A percentile compares a stretch with the other conserved stretches of the same genome.
These are phyloP conservation scores for Ulvella scutata DNA, from an alignment of 139 green algal species.

Conservation along the genomic window DNA sequence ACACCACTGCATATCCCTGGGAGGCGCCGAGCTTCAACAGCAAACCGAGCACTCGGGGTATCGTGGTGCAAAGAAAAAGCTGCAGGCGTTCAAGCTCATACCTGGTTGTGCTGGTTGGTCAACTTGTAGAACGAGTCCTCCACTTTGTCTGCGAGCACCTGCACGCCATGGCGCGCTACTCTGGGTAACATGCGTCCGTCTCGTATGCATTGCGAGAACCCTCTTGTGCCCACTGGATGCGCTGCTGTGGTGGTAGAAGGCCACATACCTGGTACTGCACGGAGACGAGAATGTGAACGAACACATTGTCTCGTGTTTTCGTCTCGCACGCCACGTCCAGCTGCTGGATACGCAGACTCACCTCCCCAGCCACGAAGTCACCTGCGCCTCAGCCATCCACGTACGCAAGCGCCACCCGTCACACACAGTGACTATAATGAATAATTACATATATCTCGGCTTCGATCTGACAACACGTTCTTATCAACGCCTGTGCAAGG, in stretches of 20 bases:
- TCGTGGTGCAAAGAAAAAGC: no score
- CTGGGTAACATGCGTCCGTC: no score
- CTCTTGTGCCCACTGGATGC: no score
- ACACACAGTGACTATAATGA: background rate
- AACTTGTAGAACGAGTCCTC: background rate
- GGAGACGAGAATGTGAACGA: conserved; percentile 30
- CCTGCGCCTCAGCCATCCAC: background rate
- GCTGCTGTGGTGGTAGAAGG: no score
- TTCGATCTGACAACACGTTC: background rate
- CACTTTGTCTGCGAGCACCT: background rate
- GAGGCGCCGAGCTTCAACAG: no score
- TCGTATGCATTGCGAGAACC: no score
- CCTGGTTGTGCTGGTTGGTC: background rate
- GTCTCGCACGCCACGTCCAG: conserved; percentile 38
- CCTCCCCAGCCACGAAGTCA: conserved; percentile 15
- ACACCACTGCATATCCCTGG: no score
- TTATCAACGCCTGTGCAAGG: background rate
- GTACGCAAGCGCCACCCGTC: background rate
- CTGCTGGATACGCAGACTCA: conserved; percentile 48
- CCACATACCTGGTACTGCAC: conserved; percentile 39
- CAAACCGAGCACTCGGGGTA: no score
- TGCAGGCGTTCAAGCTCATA: no score
- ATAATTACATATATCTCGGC: background rate
- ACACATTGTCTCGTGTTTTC: conserved; percentile 35
- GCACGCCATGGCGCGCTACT: no score